Base-by-base conservation (phyloP, 2,329 filamentous ascomycete species). In the Penicillium fuscoglaucum region DNA sequence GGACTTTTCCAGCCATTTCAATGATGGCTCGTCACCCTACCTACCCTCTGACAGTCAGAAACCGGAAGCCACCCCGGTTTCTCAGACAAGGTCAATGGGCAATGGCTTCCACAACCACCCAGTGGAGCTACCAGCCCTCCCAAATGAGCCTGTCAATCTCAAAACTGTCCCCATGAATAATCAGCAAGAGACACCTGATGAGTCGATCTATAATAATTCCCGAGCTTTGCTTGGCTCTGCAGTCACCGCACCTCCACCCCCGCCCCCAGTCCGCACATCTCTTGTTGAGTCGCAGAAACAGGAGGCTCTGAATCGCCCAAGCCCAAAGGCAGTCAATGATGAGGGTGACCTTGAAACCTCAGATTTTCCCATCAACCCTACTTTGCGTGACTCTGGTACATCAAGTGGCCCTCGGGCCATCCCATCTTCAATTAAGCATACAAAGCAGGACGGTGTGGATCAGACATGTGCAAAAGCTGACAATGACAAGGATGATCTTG, bases 1-100 rank as follows among this genome's bases (percentile, higher is more conserved):
- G 61, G 60, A 59, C 53, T 57, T 39, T 44, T 58, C 55, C 35
- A 15, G 19, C 19, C 39, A 46, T 52, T 15, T 31, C 7, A 35
- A 52, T 44, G 28, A 53, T 35, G 29, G 61, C 40, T 41, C 63
- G n/a, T 59, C 57, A 8, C 55, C 62, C 10, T 29, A 48, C 8
- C 6, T 33, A 15, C 21, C 46, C 3, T 39, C 17, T 9, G 48
- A 54, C 12, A 45, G 46, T n/a, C 46, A 52, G 50, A 43, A 47
- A 3, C 52, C 39, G 17, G 55, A 52, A 26, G 49, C 55, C 4
- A 39, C 31, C 15, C 45, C 59, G n/a, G 35, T 33, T 46, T 51
- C 47, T 9, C 57, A 58, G 51, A 50, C 46, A 21, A 56, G 44
- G 17, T n/a, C 57, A 12, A 49, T 55, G 15, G 37, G 28, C 4